Evolutionary conservation across 768 basidiomycete genomes (phyloP).

Genomic region (Boletus huronensis): DNA sequence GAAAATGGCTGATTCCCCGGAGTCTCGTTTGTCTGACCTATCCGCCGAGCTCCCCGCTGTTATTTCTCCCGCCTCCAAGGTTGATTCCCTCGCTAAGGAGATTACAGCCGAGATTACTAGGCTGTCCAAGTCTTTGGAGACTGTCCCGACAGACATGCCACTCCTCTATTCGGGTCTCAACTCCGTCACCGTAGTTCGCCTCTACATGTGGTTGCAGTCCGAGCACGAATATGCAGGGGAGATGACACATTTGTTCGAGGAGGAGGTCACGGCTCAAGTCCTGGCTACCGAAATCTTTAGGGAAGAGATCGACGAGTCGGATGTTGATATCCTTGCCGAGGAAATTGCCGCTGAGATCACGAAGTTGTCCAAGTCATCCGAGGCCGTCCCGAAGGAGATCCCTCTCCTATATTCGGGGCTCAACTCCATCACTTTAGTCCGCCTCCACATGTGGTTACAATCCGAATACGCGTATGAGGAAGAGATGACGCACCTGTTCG

Average conservation of each 20-base stretch:
- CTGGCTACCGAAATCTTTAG: conserved; percentile 30
- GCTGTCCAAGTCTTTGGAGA: conserved; percentile 27
- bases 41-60: conserved; percentile 8
- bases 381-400: conserved; percentile 31
- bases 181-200: conserved; percentile 27
- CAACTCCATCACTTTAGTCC: conserved; percentile 28
- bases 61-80: conserved; percentile 6
- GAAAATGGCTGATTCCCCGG: conserved; percentile 18
- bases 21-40: conserved; percentile 14
- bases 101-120: conserved; percentile 34
- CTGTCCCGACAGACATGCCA: conserved; percentile 29
- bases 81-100: conserved; percentile 28
- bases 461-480: conserved; percentile 31
- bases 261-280: conserved; percentile 27
- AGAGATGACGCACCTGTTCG: conserved; percentile 30
- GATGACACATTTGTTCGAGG: conserved; percentile 30
- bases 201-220: conserved; percentile 35
- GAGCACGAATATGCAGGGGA: conserved; percentile 30
- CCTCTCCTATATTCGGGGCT: conserved; percentile 34
- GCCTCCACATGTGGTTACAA: conserved; percentile 33
- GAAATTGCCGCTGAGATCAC: conserved; percentile 34
- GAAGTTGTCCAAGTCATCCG: conserved; percentile 26
- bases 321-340: conserved; percentile 20
- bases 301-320: conserved; percentile 9
- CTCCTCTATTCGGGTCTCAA: conserved; percentile 34